phyloP scores from a whole-genome alignment of 2,329 filamentous ascomycete genomes.

The Sordariomycetes sp. region DNA sequence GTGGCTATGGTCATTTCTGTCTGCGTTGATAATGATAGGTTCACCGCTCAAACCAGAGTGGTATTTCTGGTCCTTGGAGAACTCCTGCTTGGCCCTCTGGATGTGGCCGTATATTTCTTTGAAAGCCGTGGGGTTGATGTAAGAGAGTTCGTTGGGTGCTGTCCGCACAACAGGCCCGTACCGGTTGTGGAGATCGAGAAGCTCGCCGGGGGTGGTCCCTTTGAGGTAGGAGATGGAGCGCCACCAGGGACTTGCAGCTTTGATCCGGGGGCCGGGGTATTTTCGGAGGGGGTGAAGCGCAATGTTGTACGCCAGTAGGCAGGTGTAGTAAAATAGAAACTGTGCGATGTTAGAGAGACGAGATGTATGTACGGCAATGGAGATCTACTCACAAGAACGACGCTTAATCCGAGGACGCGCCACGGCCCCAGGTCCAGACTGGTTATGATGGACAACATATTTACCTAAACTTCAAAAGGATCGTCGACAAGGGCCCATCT shows the following conservation, averaged over 20 bases:
- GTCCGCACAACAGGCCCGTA: neutral
- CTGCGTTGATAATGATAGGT: neutral
- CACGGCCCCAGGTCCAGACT: neutral
- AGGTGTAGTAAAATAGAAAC: neutral
- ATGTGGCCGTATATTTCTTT: neutral
- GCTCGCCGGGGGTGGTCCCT: neutral
- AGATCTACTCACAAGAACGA: neutral
- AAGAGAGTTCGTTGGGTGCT: neutral
- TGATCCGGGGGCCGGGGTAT: neutral
- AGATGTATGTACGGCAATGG: neutral
- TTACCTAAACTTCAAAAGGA: neutral
- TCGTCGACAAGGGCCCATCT: neutral
- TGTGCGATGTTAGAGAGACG: neutral
- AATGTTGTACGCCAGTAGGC: neutral
- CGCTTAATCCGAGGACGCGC: neutral
- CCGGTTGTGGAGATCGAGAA: neutral
- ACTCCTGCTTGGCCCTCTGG: neutral
- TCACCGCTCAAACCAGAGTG: neutral
- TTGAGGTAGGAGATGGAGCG: neutral
- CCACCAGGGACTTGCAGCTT: neutral
- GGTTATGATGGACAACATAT: neutral
- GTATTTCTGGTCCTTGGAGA: neutral
- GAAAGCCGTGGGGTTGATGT: neutral
- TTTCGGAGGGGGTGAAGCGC: neutral
- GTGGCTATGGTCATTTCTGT: neutral